A percentile compares a stretch with the other conserved stretches of the same genome.
Evolutionary conservation across 83 land plant species (phyloP).

Genomic region (Diphasiastrum complanatum): DNA sequence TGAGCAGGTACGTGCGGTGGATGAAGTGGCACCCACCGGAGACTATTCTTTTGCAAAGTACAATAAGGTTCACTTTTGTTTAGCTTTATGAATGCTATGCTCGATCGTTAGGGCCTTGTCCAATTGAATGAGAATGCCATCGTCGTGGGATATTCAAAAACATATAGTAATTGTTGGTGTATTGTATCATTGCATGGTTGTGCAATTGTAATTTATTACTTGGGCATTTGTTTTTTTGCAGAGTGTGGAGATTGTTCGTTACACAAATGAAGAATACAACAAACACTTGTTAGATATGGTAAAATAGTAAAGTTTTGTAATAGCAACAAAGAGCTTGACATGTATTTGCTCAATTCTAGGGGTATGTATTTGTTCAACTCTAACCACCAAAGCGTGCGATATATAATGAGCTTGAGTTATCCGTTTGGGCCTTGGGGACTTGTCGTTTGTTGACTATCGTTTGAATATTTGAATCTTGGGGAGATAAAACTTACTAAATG

Average conservation of each 20-base stretch:
- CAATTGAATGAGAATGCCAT: neutral
- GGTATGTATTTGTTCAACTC: too few species aligned
- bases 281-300: conserved; percentile 73
- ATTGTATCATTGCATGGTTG: neutral
- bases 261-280: conserved; percentile 94
- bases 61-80: conserved; percentile 95
- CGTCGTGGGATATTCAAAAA: too few species aligned
- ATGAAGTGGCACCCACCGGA: conserved; percentile 81
- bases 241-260: conserved; percentile 71
- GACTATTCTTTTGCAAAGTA: conserved; percentile 91
- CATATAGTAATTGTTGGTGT: conserved; percentile 5
- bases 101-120: neutral
- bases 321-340: too few species aligned
- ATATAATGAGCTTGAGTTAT: too few species aligned
- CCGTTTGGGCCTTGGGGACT: too few species aligned
- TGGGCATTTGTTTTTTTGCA: conserved; percentile 30
- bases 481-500: too few species aligned
- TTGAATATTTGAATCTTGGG: too few species aligned
- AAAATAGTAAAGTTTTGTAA: neutral
- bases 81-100: neutral
- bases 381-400: too few species aligned
- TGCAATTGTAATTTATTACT: neutral
- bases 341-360: too few species aligned
- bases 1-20: conserved; percentile 75
- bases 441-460: too few species aligned